These are phyloP conservation scores for Coemansia asiatica DNA, from an alignment of 192 early-diverging fungal genomes.

Conservation along the genomic window DNA sequence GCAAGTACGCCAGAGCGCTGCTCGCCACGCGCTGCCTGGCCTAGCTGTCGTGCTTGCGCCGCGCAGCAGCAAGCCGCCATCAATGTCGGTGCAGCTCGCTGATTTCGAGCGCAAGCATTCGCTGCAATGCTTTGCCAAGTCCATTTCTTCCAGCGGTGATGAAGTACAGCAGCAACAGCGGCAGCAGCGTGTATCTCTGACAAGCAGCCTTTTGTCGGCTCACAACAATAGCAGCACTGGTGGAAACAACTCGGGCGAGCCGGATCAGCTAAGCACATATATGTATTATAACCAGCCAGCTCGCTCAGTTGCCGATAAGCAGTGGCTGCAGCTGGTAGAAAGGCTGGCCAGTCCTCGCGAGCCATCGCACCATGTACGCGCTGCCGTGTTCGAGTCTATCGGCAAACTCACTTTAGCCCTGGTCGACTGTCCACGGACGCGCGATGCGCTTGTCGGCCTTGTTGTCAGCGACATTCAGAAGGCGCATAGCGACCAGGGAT, in stretches of 20 bases:
- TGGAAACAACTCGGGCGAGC: too few relatives aligned
- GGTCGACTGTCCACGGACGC: conserved; percentile 37
- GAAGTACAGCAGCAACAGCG: too few relatives aligned
- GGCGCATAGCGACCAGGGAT: conserved; percentile 19
- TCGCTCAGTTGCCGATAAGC: conserved; percentile 37
- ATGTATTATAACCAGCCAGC: conserved; percentile 27
- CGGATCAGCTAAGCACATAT: conserved; percentile 14
- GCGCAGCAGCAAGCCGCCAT: conserved; percentile 9
- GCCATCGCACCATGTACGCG: conserved; percentile 52
- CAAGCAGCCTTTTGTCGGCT: background rate
- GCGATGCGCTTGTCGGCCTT: conserved; percentile 37
- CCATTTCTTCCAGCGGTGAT: background rate
- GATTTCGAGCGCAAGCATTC: conserved; percentile 27
- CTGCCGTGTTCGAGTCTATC: conserved; percentile 50
- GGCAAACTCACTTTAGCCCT: conserved; percentile 50
- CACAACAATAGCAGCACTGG: background rate
- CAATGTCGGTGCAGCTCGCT: background rate
- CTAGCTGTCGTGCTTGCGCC: conserved; percentile 47
- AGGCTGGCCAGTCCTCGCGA: conserved; percentile 48
- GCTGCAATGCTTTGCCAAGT: conserved; percentile 26
- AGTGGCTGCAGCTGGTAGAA: conserved; percentile 52
- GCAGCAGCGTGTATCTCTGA: background rate
- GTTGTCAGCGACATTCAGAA: conserved; percentile 37
- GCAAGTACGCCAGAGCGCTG: conserved; percentile 55
- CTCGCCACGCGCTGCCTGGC: conserved; percentile 47